Percentiles rank a stretch among this genome's conserved stretches.
phyloP scores from a whole-genome alignment of 2,329 filamentous ascomycete species.

The Fusarium tuaranense region DNA sequence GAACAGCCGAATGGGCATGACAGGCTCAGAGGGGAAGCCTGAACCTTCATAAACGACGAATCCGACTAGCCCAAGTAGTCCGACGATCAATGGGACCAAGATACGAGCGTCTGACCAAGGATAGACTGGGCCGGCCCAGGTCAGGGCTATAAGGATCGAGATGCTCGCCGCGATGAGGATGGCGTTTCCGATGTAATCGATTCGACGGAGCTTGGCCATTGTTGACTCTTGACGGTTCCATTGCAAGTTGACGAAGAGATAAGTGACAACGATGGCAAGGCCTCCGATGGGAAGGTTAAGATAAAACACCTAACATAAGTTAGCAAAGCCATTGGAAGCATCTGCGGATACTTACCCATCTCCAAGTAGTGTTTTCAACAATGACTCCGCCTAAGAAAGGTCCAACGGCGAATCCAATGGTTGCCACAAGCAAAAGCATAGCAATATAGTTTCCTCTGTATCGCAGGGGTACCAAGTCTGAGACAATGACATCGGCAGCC shows the following conservation, averaged over 20 bases:
- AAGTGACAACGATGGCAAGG: slow-evolving; percentile 44
- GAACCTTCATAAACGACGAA: slow-evolving; percentile 40
- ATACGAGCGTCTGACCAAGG: slow-evolving; percentile 56
- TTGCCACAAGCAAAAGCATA: slow-evolving; percentile 48
- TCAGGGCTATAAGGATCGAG: slow-evolving; percentile 57
- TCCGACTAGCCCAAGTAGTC: slow-evolving; percentile 23
- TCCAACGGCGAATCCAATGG: slow-evolving; percentile 51
- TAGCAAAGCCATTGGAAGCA: neutral
- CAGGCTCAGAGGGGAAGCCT: slow-evolving; percentile 34
- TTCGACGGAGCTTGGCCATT: slow-evolving; percentile 47
- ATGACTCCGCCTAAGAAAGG: slow-evolving; percentile 49
- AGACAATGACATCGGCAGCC: slow-evolving; percentile 50
- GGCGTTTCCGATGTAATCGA: slow-evolving; percentile 59
- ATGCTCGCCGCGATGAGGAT: slow-evolving; percentile 55
- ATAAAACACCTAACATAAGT: slow-evolving; percentile 53
- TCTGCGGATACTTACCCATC: slow-evolving; percentile 46
- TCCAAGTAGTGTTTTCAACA: slow-evolving; percentile 50
- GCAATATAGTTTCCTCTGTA: slow-evolving; percentile 58
- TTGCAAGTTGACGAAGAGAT: slow-evolving; percentile 54
- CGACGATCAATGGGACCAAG: slow-evolving; percentile 55
- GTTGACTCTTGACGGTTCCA: slow-evolving; percentile 39
- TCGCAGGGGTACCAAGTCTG: slow-evolving; percentile 62
- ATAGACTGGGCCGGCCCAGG: slow-evolving; percentile 56
- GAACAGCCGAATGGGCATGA: slow-evolving; percentile 43
- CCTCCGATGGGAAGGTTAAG: slow-evolving; percentile 56